Conservation (phyloP, 2,329 filamentous ascomycete species). For the Huntiella moniliformis region DNA sequence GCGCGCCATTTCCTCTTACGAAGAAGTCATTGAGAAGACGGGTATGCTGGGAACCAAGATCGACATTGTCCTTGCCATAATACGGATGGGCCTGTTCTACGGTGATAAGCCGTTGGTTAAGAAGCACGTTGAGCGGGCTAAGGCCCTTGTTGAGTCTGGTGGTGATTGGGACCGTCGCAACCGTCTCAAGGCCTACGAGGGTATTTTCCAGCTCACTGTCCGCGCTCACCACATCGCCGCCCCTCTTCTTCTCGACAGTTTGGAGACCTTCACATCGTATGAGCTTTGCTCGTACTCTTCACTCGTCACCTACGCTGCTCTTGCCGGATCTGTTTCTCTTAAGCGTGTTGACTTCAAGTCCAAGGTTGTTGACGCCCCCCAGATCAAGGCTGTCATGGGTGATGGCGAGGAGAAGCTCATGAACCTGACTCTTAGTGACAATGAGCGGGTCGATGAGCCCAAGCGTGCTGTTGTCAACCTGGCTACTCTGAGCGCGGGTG, state of each 20-base stretch:
- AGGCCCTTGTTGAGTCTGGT: constrained; percentile 76
- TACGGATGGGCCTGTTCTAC: constrained; percentile 90
- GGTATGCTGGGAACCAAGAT: constrained; percentile 93
- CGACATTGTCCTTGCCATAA: constrained; percentile 87
- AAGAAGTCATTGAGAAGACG: constrained; percentile 92
- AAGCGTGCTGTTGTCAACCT: constrained; percentile 59
- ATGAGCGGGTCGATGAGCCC: constrained; percentile 47
- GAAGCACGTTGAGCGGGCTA: constrained; percentile 82
- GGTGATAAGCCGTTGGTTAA: constrained; percentile 82
- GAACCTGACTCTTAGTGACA: constrained; percentile 59
- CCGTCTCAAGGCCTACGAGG: constrained; percentile 95
- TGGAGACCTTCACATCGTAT: constrained; percentile 97
- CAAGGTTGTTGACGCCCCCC: constrained; percentile 93
- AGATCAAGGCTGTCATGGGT: constrained; percentile 93
- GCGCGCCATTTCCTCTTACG: constrained; percentile 80
- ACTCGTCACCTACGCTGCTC: constrained; percentile 85
- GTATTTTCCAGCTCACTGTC: constrained; percentile 77
- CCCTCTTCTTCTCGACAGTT: constrained; percentile 82
- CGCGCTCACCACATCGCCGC: constrained; percentile 81
- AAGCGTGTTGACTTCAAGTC: constrained; percentile 98
- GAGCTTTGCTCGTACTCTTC: constrained; percentile 94
- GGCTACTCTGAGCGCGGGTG: constrained; percentile 56
- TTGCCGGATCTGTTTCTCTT: constrained; percentile 82
- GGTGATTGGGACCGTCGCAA: constrained; percentile 98
- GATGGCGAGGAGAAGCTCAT: constrained; percentile 74